Percentiles rank a stretch among this genome's conserved stretches.
Evolutionary conservation across 2,329 filamentous ascomycete species (phyloP).

Genomic region (Blumeria hordei): DNA sequence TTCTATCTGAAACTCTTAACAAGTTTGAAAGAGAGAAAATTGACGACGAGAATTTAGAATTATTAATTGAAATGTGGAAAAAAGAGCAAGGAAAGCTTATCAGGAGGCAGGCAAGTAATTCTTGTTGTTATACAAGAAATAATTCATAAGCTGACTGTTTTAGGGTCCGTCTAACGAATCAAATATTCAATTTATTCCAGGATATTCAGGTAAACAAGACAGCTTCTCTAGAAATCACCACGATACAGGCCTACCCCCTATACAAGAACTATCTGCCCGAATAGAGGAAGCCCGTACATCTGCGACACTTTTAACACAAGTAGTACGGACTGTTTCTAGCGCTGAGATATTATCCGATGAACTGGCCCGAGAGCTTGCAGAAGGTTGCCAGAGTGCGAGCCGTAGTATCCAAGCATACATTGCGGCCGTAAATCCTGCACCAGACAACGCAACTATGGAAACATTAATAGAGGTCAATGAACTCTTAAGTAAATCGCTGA

Average conservation of each 20-base stretch:
- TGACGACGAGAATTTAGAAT: conserved; percentile 47
- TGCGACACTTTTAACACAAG: conserved; percentile 75
- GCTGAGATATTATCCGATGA: conserved; percentile 59
- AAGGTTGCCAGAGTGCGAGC: conserved; percentile 61
- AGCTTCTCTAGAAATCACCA: conserved; percentile 30
- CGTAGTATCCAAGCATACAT: conserved; percentile 73
- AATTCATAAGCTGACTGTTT: not conserved
- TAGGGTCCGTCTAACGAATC: not conserved
- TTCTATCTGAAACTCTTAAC: conserved; percentile 69
- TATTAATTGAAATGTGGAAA: conserved; percentile 67
- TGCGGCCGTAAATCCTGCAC: conserved; percentile 48
- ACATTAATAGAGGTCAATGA: conserved; percentile 89
- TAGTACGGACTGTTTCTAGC: conserved; percentile 63
- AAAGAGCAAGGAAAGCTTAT: conserved; percentile 48
- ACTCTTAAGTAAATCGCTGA: conserved; percentile 59
- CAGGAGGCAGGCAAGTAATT: not conserved
- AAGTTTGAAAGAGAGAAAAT: conserved; percentile 41
- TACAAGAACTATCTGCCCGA: conserved; percentile 55
- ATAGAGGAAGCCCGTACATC: conserved; percentile 81
- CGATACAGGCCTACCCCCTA: conserved; percentile 30
- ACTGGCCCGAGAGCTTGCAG: conserved; percentile 76
- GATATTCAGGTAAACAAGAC: conserved; percentile 20
- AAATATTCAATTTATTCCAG: not conserved
- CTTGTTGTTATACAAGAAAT: not conserved
- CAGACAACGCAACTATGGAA: conserved; percentile 85